Conservation (phyloP, 306 rosid species). For the Vachellia collinsii region DNA sequence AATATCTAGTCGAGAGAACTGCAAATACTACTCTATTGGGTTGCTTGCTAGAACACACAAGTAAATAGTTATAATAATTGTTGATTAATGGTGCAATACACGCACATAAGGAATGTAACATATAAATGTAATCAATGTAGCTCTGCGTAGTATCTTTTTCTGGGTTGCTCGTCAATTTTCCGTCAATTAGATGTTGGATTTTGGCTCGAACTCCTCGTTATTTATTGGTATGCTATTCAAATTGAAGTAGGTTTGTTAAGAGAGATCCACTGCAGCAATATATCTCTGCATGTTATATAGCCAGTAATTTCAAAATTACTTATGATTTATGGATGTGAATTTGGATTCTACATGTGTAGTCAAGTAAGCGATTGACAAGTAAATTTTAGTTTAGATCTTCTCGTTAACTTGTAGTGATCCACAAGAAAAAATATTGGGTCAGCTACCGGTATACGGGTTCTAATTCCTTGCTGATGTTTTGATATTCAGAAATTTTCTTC, state of each 20-base stretch:
- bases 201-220: not conserved
- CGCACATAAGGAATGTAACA: constrained; percentile 6
- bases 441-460: constrained; percentile 15
- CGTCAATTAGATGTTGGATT: constrained; percentile 6
- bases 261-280: constrained; percentile 9
- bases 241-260: not conserved
- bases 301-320: constrained; percentile 1
- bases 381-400: constrained; percentile 1
- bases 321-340: constrained; percentile 14
- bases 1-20: not conserved
- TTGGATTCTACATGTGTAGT: not conserved
- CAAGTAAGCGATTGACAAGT: not conserved
- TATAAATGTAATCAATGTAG: constrained; percentile 21
- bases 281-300: not conserved
- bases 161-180: not conserved
- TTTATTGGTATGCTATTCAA: constrained; percentile 19
- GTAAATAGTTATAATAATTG: constrained; percentile 15
- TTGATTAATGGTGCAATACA: constrained; percentile 1
- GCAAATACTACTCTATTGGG: not conserved
- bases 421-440: not conserved
- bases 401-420: not conserved
- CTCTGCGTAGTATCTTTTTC: not conserved
- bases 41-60: constrained; percentile 13
- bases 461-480: constrained; percentile 41
- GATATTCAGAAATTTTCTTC: constrained; percentile 72